These are phyloP conservation scores for Ormosia semicastrata DNA, from an alignment of 306 rosid genomes.

Conservation along the genomic window DNA sequence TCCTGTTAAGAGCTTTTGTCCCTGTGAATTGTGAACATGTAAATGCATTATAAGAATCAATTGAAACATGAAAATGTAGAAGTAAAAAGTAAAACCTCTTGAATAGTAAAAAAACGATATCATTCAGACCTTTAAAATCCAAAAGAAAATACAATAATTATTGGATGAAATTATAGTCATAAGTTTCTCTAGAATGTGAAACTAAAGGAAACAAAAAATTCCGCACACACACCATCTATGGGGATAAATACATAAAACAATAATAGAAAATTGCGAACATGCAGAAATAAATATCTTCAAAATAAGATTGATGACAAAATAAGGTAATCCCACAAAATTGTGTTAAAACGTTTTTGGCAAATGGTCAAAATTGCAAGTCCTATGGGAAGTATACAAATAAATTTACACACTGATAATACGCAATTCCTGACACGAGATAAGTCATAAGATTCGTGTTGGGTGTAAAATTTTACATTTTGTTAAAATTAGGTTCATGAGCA, in stretches of 20 bases:
- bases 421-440: neutral
- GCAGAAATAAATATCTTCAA: neutral
- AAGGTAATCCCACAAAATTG: neutral
- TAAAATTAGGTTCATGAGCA: neutral
- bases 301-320: slow-evolving; percentile 8
- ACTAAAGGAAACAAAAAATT: neutral
- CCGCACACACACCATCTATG: neutral
- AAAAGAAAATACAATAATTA: neutral
- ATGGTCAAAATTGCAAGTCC: neutral
- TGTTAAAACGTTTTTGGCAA: neutral
- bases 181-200: neutral
- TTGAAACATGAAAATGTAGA: neutral
- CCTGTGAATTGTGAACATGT: slow-evolving; percentile 45
- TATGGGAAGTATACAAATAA: neutral
- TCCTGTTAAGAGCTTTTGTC: slow-evolving; percentile 70
- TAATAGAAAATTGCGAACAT: neutral
- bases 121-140: neutral
- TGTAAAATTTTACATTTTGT: neutral
- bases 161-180: neutral
- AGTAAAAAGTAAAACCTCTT: neutral
- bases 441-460: neutral
- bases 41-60: slow-evolving; percentile 12
- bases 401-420: neutral
- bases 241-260: neutral
- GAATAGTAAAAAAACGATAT: neutral